Evolutionary conservation across 2,329 filamentous ascomycete genomes (phyloP), one percentile per base, ranked within the genome.

Genomic region (Trichoderma gracile): DNA sequence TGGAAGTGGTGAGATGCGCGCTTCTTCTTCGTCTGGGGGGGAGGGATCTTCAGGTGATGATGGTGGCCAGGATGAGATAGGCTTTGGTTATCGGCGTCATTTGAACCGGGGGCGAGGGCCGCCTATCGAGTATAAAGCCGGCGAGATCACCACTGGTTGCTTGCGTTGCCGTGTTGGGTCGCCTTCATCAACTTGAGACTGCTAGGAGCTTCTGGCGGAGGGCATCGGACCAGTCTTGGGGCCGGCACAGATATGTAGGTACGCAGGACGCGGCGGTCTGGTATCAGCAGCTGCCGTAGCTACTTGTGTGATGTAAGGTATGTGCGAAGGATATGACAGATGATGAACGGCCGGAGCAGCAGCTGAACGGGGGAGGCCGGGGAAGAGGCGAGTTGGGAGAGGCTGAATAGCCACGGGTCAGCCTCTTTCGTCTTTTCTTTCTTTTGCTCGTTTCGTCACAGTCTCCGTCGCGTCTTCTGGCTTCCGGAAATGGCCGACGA

Each of bases 41-140:
- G 8, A 9, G 33, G 45, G 40, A 64, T 57, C 61, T 52, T 83
- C 71, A 83, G 74, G 82, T 83, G 75, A 83, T 76, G 74, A 84
- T 79, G 68, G 81, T 80, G 74, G 76, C 78, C 70, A 83, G 78
- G 74, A 83, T 78, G 72, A 85, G 82, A 84, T 84, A 84, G 82
- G 82, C 78, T 75, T 79, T 77, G 77, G 79, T 83, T 83, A 82
- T 84, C 79, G 77, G 78, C 78, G 82, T 84, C 83, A 86, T 85
- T 65, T 81, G 78, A 69, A 57, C 63, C 55, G 50, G 55, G 78
- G 45, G 50, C 9, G 53, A 49, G 45, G 27, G 21, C 57, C 30
- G 53, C 40, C 57, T 38, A 12, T 43, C 40, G 49, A 50, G 33
- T 61, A 60, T 59, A 64, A 59, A 40, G 21, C 30, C 33, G 30